A percentile compares a stretch with the other conserved stretches of the same genome.
These are phyloP conservation scores for Berkeleyomyces basicola DNA, from an alignment of 2,329 filamentous ascomycete genomes.

Conservation along the genomic window DNA sequence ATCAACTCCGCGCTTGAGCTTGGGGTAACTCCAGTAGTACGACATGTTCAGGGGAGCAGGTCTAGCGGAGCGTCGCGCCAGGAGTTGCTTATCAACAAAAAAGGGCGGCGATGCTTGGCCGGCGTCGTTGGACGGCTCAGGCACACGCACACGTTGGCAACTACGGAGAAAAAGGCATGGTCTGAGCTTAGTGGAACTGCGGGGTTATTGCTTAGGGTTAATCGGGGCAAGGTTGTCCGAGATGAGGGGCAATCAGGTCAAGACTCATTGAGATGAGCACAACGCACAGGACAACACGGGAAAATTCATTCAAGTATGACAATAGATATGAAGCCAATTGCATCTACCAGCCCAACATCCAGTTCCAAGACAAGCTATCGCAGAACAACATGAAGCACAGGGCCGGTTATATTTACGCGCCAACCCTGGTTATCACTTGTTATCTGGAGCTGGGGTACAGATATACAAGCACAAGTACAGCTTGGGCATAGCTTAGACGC, in stretches of 20 bases:
- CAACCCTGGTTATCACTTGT: neutral
- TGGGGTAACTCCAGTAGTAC: constrained; percentile 16
- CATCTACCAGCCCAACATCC: too few relatives aligned
- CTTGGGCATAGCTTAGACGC: neutral
- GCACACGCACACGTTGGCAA: neutral
- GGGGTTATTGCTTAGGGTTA: neutral
- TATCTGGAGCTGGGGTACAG: neutral
- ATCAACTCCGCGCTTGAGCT: constrained; percentile 34
- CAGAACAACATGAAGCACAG: too few relatives aligned
- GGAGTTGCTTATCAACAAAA: neutral
- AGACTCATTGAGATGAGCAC: neutral
- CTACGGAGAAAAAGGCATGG: neutral
- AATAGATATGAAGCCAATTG: too few relatives aligned
- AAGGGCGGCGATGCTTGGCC: neutral
- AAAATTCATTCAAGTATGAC: neutral
- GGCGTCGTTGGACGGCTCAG: neutral
- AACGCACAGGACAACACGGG: neutral
- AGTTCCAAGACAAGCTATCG: too few relatives aligned
- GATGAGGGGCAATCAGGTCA: neutral
- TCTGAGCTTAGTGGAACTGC: neutral
- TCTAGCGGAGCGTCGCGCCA: neutral
- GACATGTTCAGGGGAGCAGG: neutral
- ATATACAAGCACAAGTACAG: too few relatives aligned
- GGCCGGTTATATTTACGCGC: neutral
- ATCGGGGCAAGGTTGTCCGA: neutral